Conservation (phyloP, 805 yeast genomes). For the Metschnikowia anglica region DNA sequence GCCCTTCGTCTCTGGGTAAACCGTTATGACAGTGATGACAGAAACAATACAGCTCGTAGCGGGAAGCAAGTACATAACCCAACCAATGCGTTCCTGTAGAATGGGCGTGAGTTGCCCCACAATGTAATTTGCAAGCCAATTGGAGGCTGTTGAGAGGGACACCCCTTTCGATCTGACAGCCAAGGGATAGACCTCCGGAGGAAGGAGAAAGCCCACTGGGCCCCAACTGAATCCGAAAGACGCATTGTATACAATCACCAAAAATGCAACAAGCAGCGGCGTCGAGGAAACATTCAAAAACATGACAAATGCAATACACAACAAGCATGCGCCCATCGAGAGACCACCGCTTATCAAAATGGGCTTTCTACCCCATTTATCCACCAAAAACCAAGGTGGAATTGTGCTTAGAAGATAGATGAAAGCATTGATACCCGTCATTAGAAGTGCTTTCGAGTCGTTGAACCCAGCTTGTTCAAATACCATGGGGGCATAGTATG, state of each 20-base stretch:
- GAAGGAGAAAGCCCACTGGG: constrained; percentile 44
- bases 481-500: constrained; percentile 58
- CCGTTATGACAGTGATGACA: constrained; percentile 33
- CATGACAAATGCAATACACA: constrained; percentile 36
- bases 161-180: constrained; percentile 46
- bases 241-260: constrained; percentile 44
- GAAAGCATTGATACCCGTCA: constrained; percentile 45
- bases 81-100: constrained; percentile 38
- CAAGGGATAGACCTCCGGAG: constrained; percentile 45
- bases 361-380: constrained; percentile 47
- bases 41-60: constrained; percentile 38
- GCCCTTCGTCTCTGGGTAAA: constrained; percentile 47
- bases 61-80: constrained; percentile 44
- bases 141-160: constrained; percentile 44
- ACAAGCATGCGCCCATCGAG: constrained; percentile 39
- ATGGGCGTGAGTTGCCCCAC: constrained; percentile 48
- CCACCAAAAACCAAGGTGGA: constrained; percentile 48
- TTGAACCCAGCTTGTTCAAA: constrained; percentile 48
- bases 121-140: constrained; percentile 46
- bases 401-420: constrained; percentile 41
- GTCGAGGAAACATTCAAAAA: constrained; percentile 32
- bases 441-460: constrained; percentile 40
- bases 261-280: constrained; percentile 39
- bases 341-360: constrained; percentile 42
- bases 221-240: constrained; percentile 49